These are phyloP conservation scores for Xanthoparmelia taractica DNA, from an alignment of 495 filamentous ascomycete species.

Conservation along the genomic window DNA sequence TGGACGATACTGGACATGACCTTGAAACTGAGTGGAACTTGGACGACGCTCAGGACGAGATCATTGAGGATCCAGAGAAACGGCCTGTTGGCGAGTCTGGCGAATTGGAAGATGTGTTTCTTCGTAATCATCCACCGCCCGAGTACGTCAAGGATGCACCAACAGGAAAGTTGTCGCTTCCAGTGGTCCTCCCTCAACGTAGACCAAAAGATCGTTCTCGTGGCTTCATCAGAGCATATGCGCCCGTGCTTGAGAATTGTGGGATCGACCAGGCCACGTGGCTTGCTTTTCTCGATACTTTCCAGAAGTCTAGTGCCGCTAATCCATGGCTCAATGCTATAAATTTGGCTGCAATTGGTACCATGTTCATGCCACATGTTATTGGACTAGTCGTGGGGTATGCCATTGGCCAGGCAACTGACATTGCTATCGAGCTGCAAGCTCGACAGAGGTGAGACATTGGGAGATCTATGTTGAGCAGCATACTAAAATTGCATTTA, in stretches of 20 bases:
- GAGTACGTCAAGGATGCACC: neutral
- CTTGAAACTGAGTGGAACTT: neutral
- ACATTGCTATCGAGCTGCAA: no score
- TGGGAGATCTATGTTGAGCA: no score
- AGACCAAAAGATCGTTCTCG: conserved; percentile 37
- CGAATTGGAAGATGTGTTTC: neutral
- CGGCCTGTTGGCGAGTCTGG: no score
- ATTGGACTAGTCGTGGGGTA: neutral
- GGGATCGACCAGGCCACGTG: conserved; percentile 47
- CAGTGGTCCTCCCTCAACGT: conserved; percentile 46
- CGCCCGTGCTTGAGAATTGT: conserved; percentile 41
- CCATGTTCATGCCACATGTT: neutral
- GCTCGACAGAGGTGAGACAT: no score
- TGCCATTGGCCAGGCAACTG: no score
- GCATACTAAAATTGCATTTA: no score
- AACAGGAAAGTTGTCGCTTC: conserved; percentile 10
- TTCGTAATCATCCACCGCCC: neutral
- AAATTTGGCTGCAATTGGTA: neutral
- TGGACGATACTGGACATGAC: neutral
- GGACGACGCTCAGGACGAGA: no score
- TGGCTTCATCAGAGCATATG: conserved; percentile 46
- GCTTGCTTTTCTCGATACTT: conserved; percentile 45
- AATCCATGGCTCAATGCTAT: conserved; percentile 29
- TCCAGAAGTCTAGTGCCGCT: conserved; percentile 37
- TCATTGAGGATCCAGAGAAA: no score